Base-by-base conservation (phyloP, 371 early-diverging fungal species). In the Sporodiniella umbellata region DNA sequence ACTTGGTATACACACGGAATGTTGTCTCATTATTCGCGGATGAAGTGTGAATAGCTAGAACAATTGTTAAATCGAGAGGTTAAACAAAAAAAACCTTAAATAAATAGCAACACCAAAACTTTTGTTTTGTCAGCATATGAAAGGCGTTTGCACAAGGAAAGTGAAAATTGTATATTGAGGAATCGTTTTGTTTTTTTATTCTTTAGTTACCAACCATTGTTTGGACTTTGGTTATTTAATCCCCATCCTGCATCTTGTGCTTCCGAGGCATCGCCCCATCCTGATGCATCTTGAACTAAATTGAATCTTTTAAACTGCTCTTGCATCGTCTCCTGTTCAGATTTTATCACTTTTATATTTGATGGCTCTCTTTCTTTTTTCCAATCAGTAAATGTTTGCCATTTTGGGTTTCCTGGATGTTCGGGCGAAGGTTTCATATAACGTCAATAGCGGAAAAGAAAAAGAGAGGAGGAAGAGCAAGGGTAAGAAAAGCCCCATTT, bases 361-460 rank as follows among this genome's bases (percentile, higher is more conserved):
- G 7, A 35, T n/a, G 60, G 48, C 33, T 24, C 12, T n/a, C 44
- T 60, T 24, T 28, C 19, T 19, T 39, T 60, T 3, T 40, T 30
- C 65, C 65, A 64, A n/a, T 56, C 54, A n/a, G 37, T 17, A 28
- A 40, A 37, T 3, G 19, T 53, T 50, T 53, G 37, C 65, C 65
- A 64, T 22, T 42, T 45, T 0, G 56, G 60, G 23, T 56, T 38
- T 6, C 54, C 60, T 24, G 65, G 65, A 56, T 64, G 65, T 17
- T 53, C 22, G 7, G 65, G 65, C 17, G 28, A 37, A 31, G 38
- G 1, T 18, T 19, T 49, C 50, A 49, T 49, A 18, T 31, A 28
- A 38, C 26, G 17, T 6, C 1, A 49, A 30, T 17, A 30, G 14
- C 8, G 42, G n/a, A 42, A 42, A 42, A 43, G 15, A 43, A 19